Base-by-base conservation (phyloP, 129 eudicot species). In the Artemisia tridentata region DNA sequence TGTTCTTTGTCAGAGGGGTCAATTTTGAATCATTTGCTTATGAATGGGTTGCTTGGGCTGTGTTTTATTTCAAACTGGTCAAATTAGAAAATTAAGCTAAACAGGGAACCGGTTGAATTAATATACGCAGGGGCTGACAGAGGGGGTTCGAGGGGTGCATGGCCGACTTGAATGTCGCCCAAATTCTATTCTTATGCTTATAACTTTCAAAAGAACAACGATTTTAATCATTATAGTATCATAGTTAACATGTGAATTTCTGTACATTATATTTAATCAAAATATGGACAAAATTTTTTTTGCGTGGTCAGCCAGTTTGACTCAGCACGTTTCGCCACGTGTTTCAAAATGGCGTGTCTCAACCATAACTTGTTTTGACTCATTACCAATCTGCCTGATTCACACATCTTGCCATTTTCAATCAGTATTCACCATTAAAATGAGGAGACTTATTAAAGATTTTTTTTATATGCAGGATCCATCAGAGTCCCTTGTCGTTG, bases 401-500 rank as follows among this genome's bases (percentile, higher is more conserved):
- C 3, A 7, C 41, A 6, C 31, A 58, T 58, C 64, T 58, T 23
- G 64, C 8, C 41, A 23, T 14, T 41, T 60, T 13, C 31, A 13
- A 11, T 60, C 45, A 25, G 15, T 60, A 13, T 60, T 52, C 13
- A 10, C 34, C 18, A 25, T 45, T 9, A 52, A n/a, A 51, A 68
- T 51, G 2, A 52, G 47, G 48, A 20, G 63, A 51, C 51, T 10
- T 38, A 63, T 52, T 34, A 52, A 63, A 38, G 41, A 18, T 3
- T 67, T 19, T 38, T 69, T 3, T 34, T 74, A 47, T 70, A 47
- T 76, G 79, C 86, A 93, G 99, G 99, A 95, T 80, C 78, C 86
- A 45, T 83, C 93, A 29, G 99, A 95, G 81, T 95, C 96, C 65
- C 93, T 95, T 74, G 96, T 86, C 62, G 97, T 95, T 43, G 63